Evolutionary conservation across 108 stramenopile species (phyloP), one percentile per base, ranked within the genome.

Genomic region (Pseudonitzschia delicatissima): DNA sequence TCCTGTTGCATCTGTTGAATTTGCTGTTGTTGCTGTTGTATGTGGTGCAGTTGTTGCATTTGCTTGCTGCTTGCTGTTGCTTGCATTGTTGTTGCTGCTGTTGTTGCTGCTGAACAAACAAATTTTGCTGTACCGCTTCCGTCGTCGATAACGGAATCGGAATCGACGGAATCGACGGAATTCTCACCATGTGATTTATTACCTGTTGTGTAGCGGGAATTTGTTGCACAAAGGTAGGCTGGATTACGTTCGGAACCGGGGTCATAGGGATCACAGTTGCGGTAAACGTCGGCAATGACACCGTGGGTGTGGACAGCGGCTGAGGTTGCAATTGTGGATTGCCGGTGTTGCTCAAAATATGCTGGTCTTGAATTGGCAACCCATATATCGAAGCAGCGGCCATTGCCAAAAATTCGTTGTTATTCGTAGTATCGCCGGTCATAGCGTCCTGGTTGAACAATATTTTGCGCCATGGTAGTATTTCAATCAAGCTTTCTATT

Each of bases 71-170:
- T 57, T 9, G 51, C 49, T 66, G 67, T 44, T 68, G 68, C 42
- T 68, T 47, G 33, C 8, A 34, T 57, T 9, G 51, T 65, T 66
- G 67, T 44, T 68, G 68, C 42, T 68, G 55, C 26, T 59, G 68
- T 20, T 59, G 68, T 57, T 55, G 66, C 27, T 49, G 64, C 47
- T 48, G 47, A 48, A 21, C 47, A 17, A 48, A 48, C 23, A 48
- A 23, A 48, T 48, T 48, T 17, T 48, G 47, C 17, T 21, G 47
- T 2, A 48, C 21, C 3, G 20, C 47, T 18, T 48, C 20, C 23
- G 47, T 48, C 45, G 45, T 13, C 18, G 15, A 13, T 4, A 45
- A 4, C 47, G 9, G 47, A 21, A 48, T 48, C 23, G 20, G 20
- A 39, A 28, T 11, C 39, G 34, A 6, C n/a, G 39, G 21, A 2